phyloP scores from a whole-genome alignment of 148 eudicot genomes.

The Persicaria maculosa region DNA sequence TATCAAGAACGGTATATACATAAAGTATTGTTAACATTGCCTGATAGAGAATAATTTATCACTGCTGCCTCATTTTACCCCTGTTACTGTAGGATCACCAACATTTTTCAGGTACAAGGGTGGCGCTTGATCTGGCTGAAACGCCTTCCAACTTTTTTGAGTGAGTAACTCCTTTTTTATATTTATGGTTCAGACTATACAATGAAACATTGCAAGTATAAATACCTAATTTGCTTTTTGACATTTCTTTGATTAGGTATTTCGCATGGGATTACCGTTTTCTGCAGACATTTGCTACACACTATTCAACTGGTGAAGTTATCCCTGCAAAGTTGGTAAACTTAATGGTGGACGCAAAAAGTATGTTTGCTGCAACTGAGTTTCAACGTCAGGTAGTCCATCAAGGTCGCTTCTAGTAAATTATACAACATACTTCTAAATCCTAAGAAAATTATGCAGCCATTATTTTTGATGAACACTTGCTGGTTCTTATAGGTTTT shows the following conservation, averaged over 20 bases:
- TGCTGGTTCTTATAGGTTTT: constrained; percentile 45
- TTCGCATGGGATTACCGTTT: constrained; percentile 94
- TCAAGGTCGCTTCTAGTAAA: background rate
- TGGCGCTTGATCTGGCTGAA: constrained; percentile 92
- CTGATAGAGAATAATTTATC: constrained; percentile 5
- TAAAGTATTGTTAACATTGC: constrained; percentile 2
- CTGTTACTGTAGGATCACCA: constrained; percentile 67
- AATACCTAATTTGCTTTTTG: background rate
- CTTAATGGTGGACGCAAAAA: constrained; percentile 60
- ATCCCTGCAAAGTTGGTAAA: constrained; percentile 79
- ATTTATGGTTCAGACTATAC: background rate
- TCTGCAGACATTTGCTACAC: constrained; percentile 75
- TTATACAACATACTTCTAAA: background rate
- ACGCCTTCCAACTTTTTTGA: constrained; percentile 94
- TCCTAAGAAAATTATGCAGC: background rate
- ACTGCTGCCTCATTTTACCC: constrained; percentile 6
- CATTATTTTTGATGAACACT: background rate
- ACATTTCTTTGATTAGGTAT: constrained; percentile 41
- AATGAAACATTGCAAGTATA: background rate
- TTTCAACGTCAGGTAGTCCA: constrained; percentile 78
- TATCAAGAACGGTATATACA: constrained; percentile 75
- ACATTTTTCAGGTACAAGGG: constrained; percentile 96
- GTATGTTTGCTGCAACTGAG: constrained; percentile 91
- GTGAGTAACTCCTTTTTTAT: constrained; percentile 41
- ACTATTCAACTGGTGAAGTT: constrained; percentile 79